These are phyloP conservation scores for Sclerospora graminicola DNA, from an alignment of 352 stramenopile species.

Conservation along the genomic window DNA sequence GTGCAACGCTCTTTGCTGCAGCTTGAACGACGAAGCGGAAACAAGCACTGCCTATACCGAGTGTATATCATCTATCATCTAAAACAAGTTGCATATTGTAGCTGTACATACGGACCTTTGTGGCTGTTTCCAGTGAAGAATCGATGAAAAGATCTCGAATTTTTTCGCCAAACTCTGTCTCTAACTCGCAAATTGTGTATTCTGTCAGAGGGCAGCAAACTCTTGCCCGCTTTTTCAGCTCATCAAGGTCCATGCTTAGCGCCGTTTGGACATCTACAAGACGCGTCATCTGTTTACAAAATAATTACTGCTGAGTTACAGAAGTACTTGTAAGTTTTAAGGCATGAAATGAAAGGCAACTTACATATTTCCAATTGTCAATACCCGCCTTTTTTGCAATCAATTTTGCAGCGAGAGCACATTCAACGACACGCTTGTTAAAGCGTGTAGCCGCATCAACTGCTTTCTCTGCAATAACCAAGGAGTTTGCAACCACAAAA, in stretches of 20 bases:
- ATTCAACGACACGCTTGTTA: conserved; percentile 80
- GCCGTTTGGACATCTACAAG: conserved; percentile 33
- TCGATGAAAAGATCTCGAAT: conserved; percentile 22
- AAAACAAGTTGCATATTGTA: background rate
- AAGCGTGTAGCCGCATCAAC: conserved; percentile 46
- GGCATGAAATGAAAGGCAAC: background rate
- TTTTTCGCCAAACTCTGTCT: conserved; percentile 11
- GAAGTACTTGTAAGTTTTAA: no score
- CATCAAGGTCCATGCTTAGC: conserved; percentile 13
- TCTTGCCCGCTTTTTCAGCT: conserved; percentile 20
- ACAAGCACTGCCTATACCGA: conserved; percentile 22
- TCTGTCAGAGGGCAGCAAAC: conserved; percentile 14
- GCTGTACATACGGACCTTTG: conserved; percentile 16
- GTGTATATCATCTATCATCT: background rate
- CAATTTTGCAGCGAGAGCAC: conserved; percentile 58
- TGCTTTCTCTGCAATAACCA: conserved; percentile 62
- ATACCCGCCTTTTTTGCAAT: conserved; percentile 38
- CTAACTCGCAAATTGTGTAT: conserved; percentile 23
- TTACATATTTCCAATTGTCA: conserved; percentile 30
- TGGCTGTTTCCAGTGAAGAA: conserved; percentile 21
- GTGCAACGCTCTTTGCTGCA: conserved; percentile 51
- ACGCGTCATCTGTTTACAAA: conserved; percentile 26
- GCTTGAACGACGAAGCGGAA: conserved; percentile 25
- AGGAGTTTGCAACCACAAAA: conserved; percentile 72
- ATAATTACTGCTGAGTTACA: no score